These are phyloP conservation scores for Cenococcum geophilum DNA, from an alignment of 495 filamentous ascomycete species.

Conservation along the genomic window DNA sequence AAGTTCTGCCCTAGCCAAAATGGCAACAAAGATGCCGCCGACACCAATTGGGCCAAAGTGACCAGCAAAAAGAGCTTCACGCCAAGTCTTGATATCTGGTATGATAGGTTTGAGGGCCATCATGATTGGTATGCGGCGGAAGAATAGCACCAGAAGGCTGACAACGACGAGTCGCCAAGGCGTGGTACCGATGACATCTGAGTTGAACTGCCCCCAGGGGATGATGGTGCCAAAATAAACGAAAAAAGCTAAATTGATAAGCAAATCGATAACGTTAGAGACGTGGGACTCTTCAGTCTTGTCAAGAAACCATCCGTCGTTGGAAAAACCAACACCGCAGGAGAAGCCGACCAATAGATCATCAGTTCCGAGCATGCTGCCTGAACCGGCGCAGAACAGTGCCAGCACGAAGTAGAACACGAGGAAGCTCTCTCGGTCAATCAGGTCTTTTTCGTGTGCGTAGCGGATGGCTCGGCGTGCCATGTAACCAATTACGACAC, in stretches of 20 bases:
- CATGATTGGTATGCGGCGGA: constrained; percentile 97
- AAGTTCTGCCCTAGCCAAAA: constrained; percentile 83
- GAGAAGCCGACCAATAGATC: constrained; percentile 96
- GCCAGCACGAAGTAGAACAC: constrained; percentile 98
- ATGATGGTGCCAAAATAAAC: constrained; percentile 97
- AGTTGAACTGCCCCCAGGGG: constrained; percentile 85
- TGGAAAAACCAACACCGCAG: constrained; percentile 93
- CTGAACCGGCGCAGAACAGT: constrained; percentile 92
- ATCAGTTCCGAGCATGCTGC: constrained; percentile 85
- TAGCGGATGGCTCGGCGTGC: constrained; percentile 86
- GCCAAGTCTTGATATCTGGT: constrained; percentile 97
- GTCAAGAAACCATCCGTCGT: constrained; percentile 97
- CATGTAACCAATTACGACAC: constrained; percentile 79
- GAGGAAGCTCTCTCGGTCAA: constrained; percentile 94
- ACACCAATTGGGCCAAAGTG: constrained; percentile 99
- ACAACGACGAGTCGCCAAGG: constrained; percentile 89
- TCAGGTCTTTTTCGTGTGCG: constrained; percentile 77
- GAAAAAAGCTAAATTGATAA: constrained; percentile 96
- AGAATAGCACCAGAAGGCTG: constrained; percentile 85
- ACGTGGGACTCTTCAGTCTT: constrained; percentile 99
- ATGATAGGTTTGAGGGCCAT: constrained; percentile 84
- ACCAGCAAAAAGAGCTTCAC: constrained; percentile 93
- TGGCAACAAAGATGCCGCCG: constrained; percentile 91
- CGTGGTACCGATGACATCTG: constrained; percentile 58
- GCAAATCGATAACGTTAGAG: constrained; percentile 96